These are phyloP conservation scores for Epichloe sp. DNA, from an alignment of 2,329 filamentous ascomycete species.

Conservation along the genomic window DNA sequence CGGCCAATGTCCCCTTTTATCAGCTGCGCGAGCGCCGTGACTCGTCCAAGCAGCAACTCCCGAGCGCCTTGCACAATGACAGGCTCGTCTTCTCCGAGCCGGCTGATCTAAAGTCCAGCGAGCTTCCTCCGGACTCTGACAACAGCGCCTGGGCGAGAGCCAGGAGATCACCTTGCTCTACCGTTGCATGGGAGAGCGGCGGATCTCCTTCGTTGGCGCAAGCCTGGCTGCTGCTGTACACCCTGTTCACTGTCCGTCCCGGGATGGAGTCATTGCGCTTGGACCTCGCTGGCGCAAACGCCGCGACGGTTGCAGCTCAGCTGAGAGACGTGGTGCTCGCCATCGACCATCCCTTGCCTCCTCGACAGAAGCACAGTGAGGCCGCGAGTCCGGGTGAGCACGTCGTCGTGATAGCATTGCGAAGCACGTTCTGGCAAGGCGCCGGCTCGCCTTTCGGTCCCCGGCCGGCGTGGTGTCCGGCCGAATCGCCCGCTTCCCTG, in stretches of 20 bases:
- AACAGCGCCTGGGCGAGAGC: conserved; percentile 45
- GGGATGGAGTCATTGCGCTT: conserved; percentile 36
- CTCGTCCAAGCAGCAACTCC: conserved; percentile 14
- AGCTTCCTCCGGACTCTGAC: conserved; percentile 35
- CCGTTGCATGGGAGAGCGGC: conserved; percentile 28
- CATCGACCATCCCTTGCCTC: conserved; percentile 31
- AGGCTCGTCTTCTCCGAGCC: conserved; percentile 32
- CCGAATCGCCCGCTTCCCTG: conserved; percentile 26
- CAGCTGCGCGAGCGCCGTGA: conserved; percentile 20
- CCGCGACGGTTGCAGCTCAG: conserved; percentile 23
- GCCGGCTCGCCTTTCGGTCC: conserved; percentile 54
- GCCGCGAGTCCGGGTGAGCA: conserved; percentile 15
- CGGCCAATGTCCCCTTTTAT: conserved; percentile 16
- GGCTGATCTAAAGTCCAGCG: conserved; percentile 33
- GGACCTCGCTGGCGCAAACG: conserved; percentile 26
- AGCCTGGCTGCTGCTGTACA: conserved; percentile 39
- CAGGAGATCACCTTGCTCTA: conserved; percentile 36
- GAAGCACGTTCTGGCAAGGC: conserved; percentile 56
- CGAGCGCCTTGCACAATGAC: conserved; percentile 20
- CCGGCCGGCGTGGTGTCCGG: conserved; percentile 47
- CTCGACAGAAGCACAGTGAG: conserved; percentile 15
- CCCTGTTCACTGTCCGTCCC: conserved; percentile 37
- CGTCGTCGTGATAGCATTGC: conserved; percentile 30
- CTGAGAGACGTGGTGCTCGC: conserved; percentile 35
- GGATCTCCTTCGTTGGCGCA: conserved; percentile 33